A percentile compares a stretch with the other conserved stretches of the same genome.
phyloP scores from a whole-genome alignment of 768 basidiomycete genomes.

The Lyophyllum atratum region DNA sequence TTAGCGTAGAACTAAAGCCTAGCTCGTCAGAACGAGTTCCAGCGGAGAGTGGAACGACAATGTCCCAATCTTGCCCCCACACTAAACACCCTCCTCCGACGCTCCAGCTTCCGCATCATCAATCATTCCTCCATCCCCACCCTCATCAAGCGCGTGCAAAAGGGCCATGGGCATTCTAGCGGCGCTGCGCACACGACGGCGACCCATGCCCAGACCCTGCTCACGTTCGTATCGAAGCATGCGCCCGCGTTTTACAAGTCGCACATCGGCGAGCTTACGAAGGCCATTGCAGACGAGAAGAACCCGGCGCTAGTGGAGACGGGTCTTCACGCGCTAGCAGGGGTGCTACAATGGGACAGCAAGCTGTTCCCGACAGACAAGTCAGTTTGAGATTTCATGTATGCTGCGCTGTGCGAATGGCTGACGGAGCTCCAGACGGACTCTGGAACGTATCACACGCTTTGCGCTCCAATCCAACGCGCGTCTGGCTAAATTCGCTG shows the following conservation, averaged over 20 bases:
- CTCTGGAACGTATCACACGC: slow-evolving; percentile 61
- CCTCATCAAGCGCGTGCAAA: slow-evolving; percentile 69
- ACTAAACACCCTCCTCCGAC: slow-evolving; percentile 69
- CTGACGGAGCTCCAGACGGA: slow-evolving; percentile 47
- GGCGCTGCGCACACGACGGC: slow-evolving; percentile 8
- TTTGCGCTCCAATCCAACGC: slow-evolving; percentile 60
- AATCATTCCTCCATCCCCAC: slow-evolving; percentile 87
- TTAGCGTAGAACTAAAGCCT: neutral
- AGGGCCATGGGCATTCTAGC: slow-evolving; percentile 40
- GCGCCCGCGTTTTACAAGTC: slow-evolving; percentile 71
- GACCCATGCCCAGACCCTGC: slow-evolving; percentile 49
- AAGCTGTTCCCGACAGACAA: slow-evolving; percentile 62
- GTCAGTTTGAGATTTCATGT: slow-evolving; percentile 43
- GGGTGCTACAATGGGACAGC: slow-evolving; percentile 60
- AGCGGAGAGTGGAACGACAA: slow-evolving; percentile 73
- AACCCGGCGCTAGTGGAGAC: slow-evolving; percentile 59
- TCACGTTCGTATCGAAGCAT: slow-evolving; percentile 71
- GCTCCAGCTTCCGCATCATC: slow-evolving; percentile 69
- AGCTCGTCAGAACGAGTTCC: slow-evolving; percentile 67
- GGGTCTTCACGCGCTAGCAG: slow-evolving; percentile 76
- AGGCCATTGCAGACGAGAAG: slow-evolving; percentile 69
- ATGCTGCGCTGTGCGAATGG: neutral
- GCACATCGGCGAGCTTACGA: slow-evolving; percentile 76
- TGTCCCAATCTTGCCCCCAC: slow-evolving; percentile 63
- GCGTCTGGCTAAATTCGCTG: slow-evolving; percentile 83